These are phyloP conservation scores for Logfia minima DNA, from an alignment of 129 eudicot genomes.

Conservation along the genomic window DNA sequence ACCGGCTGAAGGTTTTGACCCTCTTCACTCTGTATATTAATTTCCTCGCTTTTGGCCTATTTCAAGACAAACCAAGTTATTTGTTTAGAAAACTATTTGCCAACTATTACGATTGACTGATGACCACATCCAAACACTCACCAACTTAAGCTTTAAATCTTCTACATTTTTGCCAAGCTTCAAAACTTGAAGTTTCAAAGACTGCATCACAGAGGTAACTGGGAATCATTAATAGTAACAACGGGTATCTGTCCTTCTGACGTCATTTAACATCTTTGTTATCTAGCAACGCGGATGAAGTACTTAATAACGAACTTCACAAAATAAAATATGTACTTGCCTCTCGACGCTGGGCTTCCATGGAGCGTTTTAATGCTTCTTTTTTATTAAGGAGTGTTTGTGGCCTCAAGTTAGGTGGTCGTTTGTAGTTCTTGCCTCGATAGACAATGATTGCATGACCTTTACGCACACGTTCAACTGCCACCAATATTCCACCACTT, in stretches of 20 bases:
- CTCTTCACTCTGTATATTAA: conserved; percentile 27
- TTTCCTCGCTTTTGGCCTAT: conserved; percentile 56
- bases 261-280: conserved; percentile 9
- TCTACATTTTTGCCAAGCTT: conserved; percentile 70
- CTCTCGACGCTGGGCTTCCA: conserved; percentile 81
- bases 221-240: not conserved
- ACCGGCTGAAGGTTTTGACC: conserved; percentile 45
- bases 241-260: not conserved
- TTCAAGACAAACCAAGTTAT: conserved; percentile 28
- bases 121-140: conserved; percentile 32
- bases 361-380: conserved; percentile 77
- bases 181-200: conserved; percentile 83
- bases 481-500: conserved; percentile 93
- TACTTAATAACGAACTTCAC: not conserved
- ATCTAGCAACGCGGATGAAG: not conserved
- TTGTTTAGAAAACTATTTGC: conserved; percentile 2
- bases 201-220: conserved; percentile 57
- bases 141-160: conserved; percentile 65
- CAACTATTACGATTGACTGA: conserved; percentile 9
- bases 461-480: conserved; percentile 71
- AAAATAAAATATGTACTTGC: conserved; percentile 30
- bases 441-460: conserved; percentile 85
- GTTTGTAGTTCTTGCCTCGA: conserved; percentile 87
- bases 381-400: conserved; percentile 72
- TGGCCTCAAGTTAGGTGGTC: conserved; percentile 81